A percentile compares a stretch with the other conserved stretches of the same genome.
Evolutionary conservation across 495 filamentous ascomycete species (phyloP).

Genomic region (Platismatia glauca): DNA sequence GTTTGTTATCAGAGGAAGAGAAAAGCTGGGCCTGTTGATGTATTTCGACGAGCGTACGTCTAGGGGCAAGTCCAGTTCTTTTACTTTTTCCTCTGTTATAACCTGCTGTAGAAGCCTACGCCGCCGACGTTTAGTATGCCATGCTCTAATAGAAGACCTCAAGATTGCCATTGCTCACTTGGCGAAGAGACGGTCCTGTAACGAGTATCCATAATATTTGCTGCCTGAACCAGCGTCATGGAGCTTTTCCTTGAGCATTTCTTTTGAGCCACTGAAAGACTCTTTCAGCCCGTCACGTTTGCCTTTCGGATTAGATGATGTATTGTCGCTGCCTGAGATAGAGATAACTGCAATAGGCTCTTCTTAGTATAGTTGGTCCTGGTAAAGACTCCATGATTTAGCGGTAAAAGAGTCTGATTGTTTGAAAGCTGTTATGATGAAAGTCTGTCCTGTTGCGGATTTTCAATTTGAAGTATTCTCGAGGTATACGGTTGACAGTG

Average conservation of each 20-base stretch:
- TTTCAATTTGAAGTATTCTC: too few species aligned
- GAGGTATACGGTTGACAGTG: too few species aligned
- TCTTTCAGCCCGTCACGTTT: conserved; percentile 25
- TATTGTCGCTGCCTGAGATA: conserved; percentile 28
- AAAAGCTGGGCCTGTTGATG: conserved; percentile 70
- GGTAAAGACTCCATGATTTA: too few species aligned
- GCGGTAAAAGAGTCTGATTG: too few species aligned
- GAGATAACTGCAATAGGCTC: conserved; percentile 44
- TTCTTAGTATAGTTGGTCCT: too few species aligned
- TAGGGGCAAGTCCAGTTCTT: conserved; percentile 32
- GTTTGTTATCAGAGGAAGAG: conserved; percentile 77
- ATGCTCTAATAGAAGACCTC: conserved; percentile 18
- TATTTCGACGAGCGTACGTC: conserved; percentile 40
- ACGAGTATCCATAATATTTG: conserved; percentile 34
- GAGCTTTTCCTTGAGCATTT: conserved; percentile 35
- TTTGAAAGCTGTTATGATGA: too few species aligned
- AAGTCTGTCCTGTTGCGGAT: too few species aligned
- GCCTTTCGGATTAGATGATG: conserved; percentile 21
- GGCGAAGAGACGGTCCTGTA: conserved; percentile 50
- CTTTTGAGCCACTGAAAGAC: conserved; percentile 24
- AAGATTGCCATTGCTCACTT: conserved; percentile 35
- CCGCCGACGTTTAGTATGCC: conserved; percentile 19
- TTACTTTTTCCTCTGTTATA: conserved; percentile 57
- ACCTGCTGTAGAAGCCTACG: conserved; percentile 66
- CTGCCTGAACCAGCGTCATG: conserved; percentile 26